Evolutionary conservation across 2,329 filamentous ascomycete genomes (phyloP), one percentile per base, ranked within the genome.

Genomic region (Podosphaera leucotricha): DNA sequence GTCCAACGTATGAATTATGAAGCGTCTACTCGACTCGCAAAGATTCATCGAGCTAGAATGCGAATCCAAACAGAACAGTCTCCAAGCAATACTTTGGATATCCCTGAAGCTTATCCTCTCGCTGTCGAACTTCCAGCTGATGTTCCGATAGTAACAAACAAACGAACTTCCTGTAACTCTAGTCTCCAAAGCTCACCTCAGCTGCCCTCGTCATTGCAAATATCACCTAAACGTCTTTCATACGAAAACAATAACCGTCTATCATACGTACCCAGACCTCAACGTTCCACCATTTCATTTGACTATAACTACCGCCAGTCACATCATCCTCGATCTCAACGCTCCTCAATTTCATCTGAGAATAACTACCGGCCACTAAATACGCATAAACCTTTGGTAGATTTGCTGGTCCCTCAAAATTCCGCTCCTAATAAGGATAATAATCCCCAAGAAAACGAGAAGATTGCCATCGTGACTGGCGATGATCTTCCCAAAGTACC

Each of bases 11-110:
- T 84, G 70, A 82, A 83, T 6, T 66, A 80, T 44, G 72, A 78
- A 45, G 76, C 85, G 0, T 77, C 87, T 0, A 70, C 73, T 7
- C 92, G 87, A 60, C 66, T 95, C 52, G 82, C 81, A 48, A 83
- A 82, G 61, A 85, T 94, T 49, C 68, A 86, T 55, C 72, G 77
- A 48, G 80, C 81, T 49, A 84, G 84, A 16, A 35, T 43, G 11
- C 45, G 56, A 28, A 51, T 51, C 33, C 52, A 56, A 19, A 13
- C 20, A 26, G 41, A 43, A 28, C 35, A 22, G 19, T 41, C 18
- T 16, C 11, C 19, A 28, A 28, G n/a, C 5, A 41, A 20, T 11
- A 46, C 58, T 6, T 44, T 49, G 2, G 48, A 55, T 19, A 52
- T 59, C 2, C 57, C 65, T 21, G 62, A 68, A 46, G 57, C 54